phyloP scores from a whole-genome alignment of 257 asterid species.

The Cynanchum wilfordii region DNA sequence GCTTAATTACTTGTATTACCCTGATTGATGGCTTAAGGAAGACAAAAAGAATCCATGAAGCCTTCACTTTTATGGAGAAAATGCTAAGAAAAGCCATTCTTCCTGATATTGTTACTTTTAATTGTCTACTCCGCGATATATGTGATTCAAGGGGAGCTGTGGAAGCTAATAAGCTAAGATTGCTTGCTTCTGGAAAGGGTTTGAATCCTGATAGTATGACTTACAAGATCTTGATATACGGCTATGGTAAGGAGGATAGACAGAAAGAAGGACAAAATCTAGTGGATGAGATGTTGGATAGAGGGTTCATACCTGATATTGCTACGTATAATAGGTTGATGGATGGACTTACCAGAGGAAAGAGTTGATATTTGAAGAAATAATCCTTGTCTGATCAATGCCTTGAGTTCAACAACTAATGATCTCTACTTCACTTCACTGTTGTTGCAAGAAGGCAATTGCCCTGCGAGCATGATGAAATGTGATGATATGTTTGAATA shows the following conservation, averaged over 20 bases:
- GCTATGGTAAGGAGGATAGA: constrained; percentile 57
- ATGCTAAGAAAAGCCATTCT: constrained; percentile 55
- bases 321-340: constrained; percentile 69
- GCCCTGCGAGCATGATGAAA: neutral
- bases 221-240: constrained; percentile 64
- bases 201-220: constrained; percentile 64
- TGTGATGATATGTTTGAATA: neutral
- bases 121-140: constrained; percentile 65
- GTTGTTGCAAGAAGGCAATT: neutral
- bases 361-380: constrained; percentile 11
- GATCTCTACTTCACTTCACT: neutral
- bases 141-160: constrained; percentile 46
- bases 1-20: constrained; percentile 62
- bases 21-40: constrained; percentile 63
- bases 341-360: constrained; percentile 45
- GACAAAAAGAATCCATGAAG: constrained; percentile 31
- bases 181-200: constrained; percentile 66
- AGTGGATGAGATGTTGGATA: constrained; percentile 89
- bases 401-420: neutral
- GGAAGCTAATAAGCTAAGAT: constrained; percentile 76
- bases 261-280: constrained; percentile 66
- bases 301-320: constrained; percentile 69
- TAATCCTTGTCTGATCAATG: neutral
- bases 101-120: constrained; percentile 76
- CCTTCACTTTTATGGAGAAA: constrained; percentile 40